Evolutionary conservation across 441 rosid species (phyloP).

Genomic region (Omphalea diandra): DNA sequence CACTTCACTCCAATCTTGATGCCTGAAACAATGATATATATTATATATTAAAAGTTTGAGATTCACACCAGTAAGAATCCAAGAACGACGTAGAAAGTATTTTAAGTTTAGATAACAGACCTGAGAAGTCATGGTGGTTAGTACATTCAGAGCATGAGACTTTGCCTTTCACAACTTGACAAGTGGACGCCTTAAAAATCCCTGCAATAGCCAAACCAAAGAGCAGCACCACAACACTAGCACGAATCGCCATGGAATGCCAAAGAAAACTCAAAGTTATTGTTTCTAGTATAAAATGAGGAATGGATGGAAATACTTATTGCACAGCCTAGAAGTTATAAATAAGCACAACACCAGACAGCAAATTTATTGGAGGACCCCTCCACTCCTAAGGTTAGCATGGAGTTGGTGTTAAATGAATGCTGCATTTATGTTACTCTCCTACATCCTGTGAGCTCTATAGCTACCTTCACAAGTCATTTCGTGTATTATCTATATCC

Average conservation of each 20-base stretch:
- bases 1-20: slow-evolving; percentile 66
- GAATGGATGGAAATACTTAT: too few species aligned
- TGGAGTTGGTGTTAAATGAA: slow-evolving; percentile 38
- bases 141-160: too few species aligned
- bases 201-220: slow-evolving; percentile 39
- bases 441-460: neutral
- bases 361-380: slow-evolving; percentile 41
- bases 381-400: slow-evolving; percentile 13
- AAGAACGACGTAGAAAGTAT: neutral
- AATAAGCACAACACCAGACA: slow-evolving; percentile 21
- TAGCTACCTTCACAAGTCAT: too few species aligned
- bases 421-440: slow-evolving; percentile 16
- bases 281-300: too few species aligned
- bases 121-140: slow-evolving; percentile 49
- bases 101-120: slow-evolving; percentile 28
- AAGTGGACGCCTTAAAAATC: slow-evolving; percentile 36
- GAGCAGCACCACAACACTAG: slow-evolving; percentile 30
- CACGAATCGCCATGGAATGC: slow-evolving; percentile 41
- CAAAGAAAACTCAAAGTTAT: too few species aligned
- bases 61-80: too few species aligned
- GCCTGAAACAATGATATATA: slow-evolving; percentile 39
- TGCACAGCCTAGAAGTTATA: slow-evolving; percentile 18
- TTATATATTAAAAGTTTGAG: too few species aligned
- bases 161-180: slow-evolving; percentile 36
- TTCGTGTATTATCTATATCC: too few species aligned